Conservation (phyloP, 345 rosid genomes). For the Firmiana major region DNA sequence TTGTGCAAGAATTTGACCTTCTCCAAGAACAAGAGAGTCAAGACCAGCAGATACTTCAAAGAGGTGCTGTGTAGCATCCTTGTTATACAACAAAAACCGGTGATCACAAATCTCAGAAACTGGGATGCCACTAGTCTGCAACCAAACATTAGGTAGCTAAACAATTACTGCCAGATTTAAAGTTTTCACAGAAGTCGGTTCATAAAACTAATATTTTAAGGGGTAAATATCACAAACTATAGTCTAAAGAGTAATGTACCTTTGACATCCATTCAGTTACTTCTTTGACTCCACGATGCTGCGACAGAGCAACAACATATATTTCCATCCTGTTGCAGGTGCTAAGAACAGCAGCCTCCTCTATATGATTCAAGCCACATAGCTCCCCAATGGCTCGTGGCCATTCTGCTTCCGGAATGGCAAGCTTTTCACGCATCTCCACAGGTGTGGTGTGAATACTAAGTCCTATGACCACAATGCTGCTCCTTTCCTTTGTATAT, state of each 20-base stretch:
- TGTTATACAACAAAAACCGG: slow-evolving; percentile 77
- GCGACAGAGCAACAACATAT: slow-evolving; percentile 68
- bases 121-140: slow-evolving; percentile 77
- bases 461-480: slow-evolving; percentile 73
- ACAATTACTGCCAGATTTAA: background rate
- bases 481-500: slow-evolving; percentile 70
- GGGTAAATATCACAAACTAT: background rate
- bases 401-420: slow-evolving; percentile 85
- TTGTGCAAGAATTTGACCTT: slow-evolving; percentile 82
- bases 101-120: slow-evolving; percentile 67
- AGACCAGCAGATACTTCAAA: slow-evolving; percentile 97
- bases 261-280: slow-evolving; percentile 90
- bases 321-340: slow-evolving; percentile 83
- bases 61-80: slow-evolving; percentile 79
- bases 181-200: background rate
- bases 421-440: slow-evolving; percentile 81
- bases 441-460: slow-evolving; percentile 74
- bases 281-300: slow-evolving; percentile 79
- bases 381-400: slow-evolving; percentile 77
- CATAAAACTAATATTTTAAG: background rate
- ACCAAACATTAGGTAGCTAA: slow-evolving; percentile 1
- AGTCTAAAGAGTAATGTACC: slow-evolving; percentile 38
- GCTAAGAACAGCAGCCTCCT: slow-evolving; percentile 82
- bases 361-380: slow-evolving; percentile 83
- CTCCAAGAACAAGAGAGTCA: slow-evolving; percentile 76